Evolutionary conservation across 192 early-diverging fungal species (phyloP), one percentile per base, ranked within the genome.

Genomic region (Mortierella hygrophila): DNA sequence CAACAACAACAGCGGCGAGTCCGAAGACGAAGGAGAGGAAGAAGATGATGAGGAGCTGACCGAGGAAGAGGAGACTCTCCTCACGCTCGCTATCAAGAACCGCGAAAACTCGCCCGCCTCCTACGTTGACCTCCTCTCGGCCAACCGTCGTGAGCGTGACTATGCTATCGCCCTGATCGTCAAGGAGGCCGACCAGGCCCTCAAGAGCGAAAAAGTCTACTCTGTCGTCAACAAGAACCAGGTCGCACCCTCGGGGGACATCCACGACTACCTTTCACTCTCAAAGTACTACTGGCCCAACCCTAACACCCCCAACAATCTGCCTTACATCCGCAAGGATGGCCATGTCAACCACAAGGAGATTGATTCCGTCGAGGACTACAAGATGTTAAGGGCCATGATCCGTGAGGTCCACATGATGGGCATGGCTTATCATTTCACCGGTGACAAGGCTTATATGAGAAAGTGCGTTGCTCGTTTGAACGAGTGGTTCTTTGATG

Each of bases 271-370:
- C 80, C 88, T 90, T 42, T 92, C 92, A 15, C 87, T 93, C 41
- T 91, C 91, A 13, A 82, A 90, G 38, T 92, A 93, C 85, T 94
- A 85, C 76, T 93, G 92, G 92, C 93, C 92, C 13, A 82, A 91
- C 77, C 54, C 47, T 47, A 80, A 75, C 42, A 60, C 74, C n/a
- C 52, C 52, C 6, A 37, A 82, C 54, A 87, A 89, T 20, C 74
- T 91, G 26, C 93, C 92, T 23, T 94, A 93, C 63, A 73, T 88
- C n/a, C 88, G 89, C 46, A 73, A 35, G 18, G 91, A 91, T 77
- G 92, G 91, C 6, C 74, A 88, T 41, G 70, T 88, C 55, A 93
- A 93, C 75, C 93, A 92, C 7, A 92, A 93, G 72, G 93, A 93
- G 78, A 88, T 91, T 60, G 68, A 77, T n/a, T 55, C 82, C 13